Evolutionary conservation across 202 grass and related monocot species (phyloP).

Genomic region (Eragrostis tef): DNA sequence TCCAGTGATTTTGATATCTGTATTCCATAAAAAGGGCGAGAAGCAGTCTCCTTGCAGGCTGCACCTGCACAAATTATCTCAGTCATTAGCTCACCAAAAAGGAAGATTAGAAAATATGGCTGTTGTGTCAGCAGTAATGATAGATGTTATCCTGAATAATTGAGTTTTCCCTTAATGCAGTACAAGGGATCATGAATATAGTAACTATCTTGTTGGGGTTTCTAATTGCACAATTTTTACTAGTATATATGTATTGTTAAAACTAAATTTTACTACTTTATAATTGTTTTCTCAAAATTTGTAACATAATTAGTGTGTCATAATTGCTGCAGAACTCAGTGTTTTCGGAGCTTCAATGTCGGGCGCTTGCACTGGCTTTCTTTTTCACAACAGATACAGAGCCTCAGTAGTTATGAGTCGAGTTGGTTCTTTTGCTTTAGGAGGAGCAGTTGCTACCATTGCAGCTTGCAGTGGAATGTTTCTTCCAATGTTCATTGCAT

Average conservation of each 20-base stretch:
- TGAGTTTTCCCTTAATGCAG: not conserved
- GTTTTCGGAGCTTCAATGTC: conserved; percentile 95
- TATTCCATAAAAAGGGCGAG: not conserved
- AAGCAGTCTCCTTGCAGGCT: conserved; percentile 22
- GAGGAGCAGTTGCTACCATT: conserved; percentile 83
- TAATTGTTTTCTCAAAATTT: not conserved
- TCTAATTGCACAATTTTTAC: not conserved
- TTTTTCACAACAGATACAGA: conserved; percentile 88
- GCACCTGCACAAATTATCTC: not conserved
- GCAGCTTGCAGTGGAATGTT: conserved; percentile 93
- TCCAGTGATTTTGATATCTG: not conserved
- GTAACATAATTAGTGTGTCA: conserved; percentile 33
- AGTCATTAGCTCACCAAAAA: too few species aligned
- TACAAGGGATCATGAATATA: conserved; percentile 1
- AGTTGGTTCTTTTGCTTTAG: conserved; percentile 81
- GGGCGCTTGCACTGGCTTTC: conserved; percentile 84
- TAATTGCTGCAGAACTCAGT: conserved; percentile 64
- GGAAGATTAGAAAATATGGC: too few species aligned
- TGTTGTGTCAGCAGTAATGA: not conserved
- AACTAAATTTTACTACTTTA: too few species aligned
- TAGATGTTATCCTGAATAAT: not conserved
- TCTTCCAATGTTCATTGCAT: conserved; percentile 76
- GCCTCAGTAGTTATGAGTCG: conserved; percentile 83
- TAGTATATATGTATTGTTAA: not conserved
- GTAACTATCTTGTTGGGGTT: conserved; percentile 1